phyloP scores from a whole-genome alignment of 2,329 filamentous ascomycete genomes.

The Aureobasidium subglaciale region DNA sequence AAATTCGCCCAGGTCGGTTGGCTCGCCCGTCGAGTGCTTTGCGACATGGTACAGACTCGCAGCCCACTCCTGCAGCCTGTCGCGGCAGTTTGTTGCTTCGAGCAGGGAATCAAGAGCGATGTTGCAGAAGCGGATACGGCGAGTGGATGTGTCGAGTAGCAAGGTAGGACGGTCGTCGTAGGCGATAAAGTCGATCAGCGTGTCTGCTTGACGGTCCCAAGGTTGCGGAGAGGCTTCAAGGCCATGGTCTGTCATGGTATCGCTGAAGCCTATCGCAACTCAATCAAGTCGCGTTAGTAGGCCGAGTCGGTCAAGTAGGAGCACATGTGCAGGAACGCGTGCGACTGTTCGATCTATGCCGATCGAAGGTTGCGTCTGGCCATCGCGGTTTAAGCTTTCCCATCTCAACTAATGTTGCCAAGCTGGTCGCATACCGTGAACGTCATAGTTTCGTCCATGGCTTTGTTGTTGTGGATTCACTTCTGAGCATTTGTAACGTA shows the following conservation, averaged over 20 bases:
- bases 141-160: neutral
- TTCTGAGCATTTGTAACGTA: too few species aligned
- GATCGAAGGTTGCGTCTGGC: too few species aligned
- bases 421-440: too few species aligned
- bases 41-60: neutral
- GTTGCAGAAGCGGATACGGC: conserved; percentile 4
- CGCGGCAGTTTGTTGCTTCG: neutral
- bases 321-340: too few species aligned
- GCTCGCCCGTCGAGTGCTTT: neutral
- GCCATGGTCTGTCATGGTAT: neutral
- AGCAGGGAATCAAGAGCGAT: neutral
- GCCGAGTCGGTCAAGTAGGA: neutral
- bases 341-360: too few species aligned
- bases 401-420: neutral
- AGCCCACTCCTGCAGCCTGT: neutral
- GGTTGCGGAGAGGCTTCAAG: neutral
- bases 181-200: conserved; percentile 1
- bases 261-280: too few species aligned
- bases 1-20: neutral
- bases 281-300: neutral
- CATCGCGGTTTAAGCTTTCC: neutral
- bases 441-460: too few species aligned
- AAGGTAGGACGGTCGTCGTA: conserved; percentile 13
- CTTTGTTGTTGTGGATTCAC: too few species aligned
- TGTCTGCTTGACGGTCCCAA: neutral